Conservation (phyloP, 31 red algal genomes). For the Odonthalia washingtoniensis region DNA sequence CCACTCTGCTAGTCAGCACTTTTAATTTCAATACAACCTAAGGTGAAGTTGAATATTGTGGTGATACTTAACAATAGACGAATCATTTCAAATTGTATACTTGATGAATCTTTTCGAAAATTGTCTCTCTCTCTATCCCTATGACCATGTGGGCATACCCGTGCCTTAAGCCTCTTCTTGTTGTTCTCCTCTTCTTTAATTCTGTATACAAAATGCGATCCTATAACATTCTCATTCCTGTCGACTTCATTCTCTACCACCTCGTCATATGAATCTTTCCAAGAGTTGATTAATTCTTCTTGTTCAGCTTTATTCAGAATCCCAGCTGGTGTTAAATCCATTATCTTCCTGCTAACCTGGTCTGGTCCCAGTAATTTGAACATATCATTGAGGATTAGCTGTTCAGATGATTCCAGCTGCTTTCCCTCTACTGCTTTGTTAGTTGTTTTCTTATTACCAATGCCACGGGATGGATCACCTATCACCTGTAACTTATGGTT, state of each 20-base stretch:
- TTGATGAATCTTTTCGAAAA: constrained; percentile 42
- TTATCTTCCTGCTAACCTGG: constrained; percentile 29
- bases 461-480: constrained; percentile 7
- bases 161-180: constrained; percentile 14
- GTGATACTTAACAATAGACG: constrained; percentile 6
- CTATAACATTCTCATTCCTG: constrained; percentile 8
- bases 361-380: background rate
- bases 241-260: constrained; percentile 10
- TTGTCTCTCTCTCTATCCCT: constrained; percentile 14
- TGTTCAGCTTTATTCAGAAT: constrained; percentile 16
- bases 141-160: constrained; percentile 36
- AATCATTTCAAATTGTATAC: constrained; percentile 31
- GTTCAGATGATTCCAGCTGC: constrained; percentile 9
- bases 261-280: constrained; percentile 24
- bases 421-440: background rate
- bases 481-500: background rate
- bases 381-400: constrained; percentile 14
- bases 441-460: background rate
- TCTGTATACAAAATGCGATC: constrained; percentile 48
- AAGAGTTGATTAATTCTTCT: background rate
- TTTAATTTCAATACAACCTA: constrained; percentile 38
- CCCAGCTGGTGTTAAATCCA: constrained; percentile 41
- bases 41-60: background rate
- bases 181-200: constrained; percentile 30
- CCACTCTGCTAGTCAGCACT: constrained; percentile 45